Conservation (phyloP, 2,329 filamentous ascomycete genomes). For the Triangularia verruculosa region DNA sequence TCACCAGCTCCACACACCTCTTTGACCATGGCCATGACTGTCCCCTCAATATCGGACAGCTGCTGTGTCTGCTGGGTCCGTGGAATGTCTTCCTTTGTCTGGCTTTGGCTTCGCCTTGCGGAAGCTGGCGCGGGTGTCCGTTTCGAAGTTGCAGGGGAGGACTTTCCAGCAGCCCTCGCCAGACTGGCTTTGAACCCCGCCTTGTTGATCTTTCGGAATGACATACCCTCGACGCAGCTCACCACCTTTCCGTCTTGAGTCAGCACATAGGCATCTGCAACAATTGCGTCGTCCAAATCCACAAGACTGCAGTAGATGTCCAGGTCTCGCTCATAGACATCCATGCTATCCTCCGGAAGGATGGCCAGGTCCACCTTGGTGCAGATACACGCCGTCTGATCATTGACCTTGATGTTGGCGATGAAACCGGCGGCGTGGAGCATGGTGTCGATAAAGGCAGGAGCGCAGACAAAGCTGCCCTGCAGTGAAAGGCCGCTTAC, state of each 20-base stretch:
- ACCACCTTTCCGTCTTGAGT: slow-evolving; percentile 1
- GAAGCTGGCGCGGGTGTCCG: background rate
- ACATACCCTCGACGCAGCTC: background rate
- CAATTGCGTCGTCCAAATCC: background rate
- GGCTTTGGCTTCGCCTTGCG: background rate
- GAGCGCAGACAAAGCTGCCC: background rate
- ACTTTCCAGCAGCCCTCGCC: background rate
- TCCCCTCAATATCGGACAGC: background rate
- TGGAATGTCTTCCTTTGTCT: background rate
- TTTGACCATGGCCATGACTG: background rate
- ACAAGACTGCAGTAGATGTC: slow-evolving; percentile 9
- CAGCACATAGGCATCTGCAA: background rate
- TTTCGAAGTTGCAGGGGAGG: background rate
- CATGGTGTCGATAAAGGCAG: slow-evolving; percentile 6
- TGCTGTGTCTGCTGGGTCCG: background rate
- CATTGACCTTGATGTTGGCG: background rate
- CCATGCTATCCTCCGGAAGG: background rate
- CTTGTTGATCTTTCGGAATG: slow-evolving; percentile 1
- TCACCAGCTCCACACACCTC: background rate
- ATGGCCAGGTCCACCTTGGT: background rate
- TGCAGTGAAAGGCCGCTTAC: background rate
- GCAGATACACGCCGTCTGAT: slow-evolving; percentile 2
- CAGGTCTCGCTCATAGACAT: background rate
- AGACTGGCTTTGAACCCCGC: background rate
- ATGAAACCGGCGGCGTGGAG: slow-evolving; percentile 9